Base-by-base conservation (phyloP, 2,329 filamentous ascomycete species). In the Davidsoniella eucalypti region DNA sequence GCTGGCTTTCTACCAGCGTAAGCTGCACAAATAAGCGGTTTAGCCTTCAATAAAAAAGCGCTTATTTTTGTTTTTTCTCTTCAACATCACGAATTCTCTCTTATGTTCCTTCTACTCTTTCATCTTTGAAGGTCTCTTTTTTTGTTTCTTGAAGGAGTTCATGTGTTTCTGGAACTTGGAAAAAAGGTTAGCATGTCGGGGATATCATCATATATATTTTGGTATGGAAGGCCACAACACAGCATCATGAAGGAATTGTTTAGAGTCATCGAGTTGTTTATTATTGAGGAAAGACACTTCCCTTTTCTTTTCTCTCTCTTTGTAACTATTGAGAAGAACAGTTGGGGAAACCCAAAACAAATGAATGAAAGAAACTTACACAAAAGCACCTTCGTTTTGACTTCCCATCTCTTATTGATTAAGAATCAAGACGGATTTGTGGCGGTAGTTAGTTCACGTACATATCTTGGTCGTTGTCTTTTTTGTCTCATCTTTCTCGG, bases 1-100 rank as follows among this genome's bases (percentile, higher is more conserved):
- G 82, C 80, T 98, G 65, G 87, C 88, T 70, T 98, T 98, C 85
- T 98, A 98, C 87, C 88, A 94, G 83, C 85, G 85, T 76, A 88
- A 88, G 75, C 87, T 96, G 71, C 85, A 92, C 82, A 96, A 94
- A 80, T 96, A 95, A 76, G 77, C 54, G 58, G 48, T 48, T 43
- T 50, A 54, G 54, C 48, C 40, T 21, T 46, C 52, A 17, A 45
- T 26, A 25, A 29, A 50, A 50, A 44, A 42, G 29, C 14, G 10
- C 33, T 29, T 50, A 33, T 36, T 44, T 9, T 37, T 12, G 36
- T 48, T 41, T 51, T 48, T 41, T 51, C 25, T 43, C 41, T 21
- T 21, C 21, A 21, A 21, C 37, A 46, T 46, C 44, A 29, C 17
- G 29, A 21, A 17, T 37, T 39, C 14, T 41, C 36, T 18, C 18